Base-by-base conservation (phyloP, 495 filamentous ascomycete species). In the Talaromyces stipitatus region DNA sequence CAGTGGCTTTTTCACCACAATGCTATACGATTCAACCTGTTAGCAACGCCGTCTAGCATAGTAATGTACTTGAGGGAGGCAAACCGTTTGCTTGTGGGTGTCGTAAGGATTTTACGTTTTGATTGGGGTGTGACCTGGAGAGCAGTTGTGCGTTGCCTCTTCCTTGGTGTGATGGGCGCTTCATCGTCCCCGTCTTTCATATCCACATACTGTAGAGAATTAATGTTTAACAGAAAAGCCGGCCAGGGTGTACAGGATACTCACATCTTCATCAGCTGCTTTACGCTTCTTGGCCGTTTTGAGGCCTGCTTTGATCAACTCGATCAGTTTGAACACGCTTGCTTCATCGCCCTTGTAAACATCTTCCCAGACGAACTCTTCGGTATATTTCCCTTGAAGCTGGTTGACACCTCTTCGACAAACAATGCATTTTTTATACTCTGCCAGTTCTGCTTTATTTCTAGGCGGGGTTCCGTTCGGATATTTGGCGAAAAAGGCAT, bases 321-420 rank as follows among this genome's bases (percentile, higher is more conserved):
- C 77, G 41, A 85, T 78, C 28, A 98, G 71, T 0, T 71, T 63
- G 12, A 62, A 94, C 72, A 69, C 90, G 14, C 46, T 52, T 41
- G 50, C 46, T 80, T 50, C 83, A 23, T 80, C 71, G 20, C 86
- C 83, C 4, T 77, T 74, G 61, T 88, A 95, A 10, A 94, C 72
- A 29, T 95, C 80, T 63, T 96, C 91, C 94, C 94, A 99, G 4
- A 82, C 59, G 58, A 97, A 96, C 64, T 97, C 95, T 4, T 91
- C 83, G 0, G 94, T 97, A 66, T 97, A 99, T 30, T 86, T 89
- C 27, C 89, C 85, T 27, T 91, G 95, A 29, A 89, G 73, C 4
- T 89, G 88, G 65, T 91, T 95, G 60, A 90, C 92, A 4, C 90
- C 95, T 66, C 92, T 77, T 26, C 92, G 84, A 66, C 94, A 97